A percentile compares a stretch with the other conserved stretches of the same genome.
phyloP scores from a whole-genome alignment of 2,329 filamentous ascomycete genomes.

The Botrytis fragariae region DNA sequence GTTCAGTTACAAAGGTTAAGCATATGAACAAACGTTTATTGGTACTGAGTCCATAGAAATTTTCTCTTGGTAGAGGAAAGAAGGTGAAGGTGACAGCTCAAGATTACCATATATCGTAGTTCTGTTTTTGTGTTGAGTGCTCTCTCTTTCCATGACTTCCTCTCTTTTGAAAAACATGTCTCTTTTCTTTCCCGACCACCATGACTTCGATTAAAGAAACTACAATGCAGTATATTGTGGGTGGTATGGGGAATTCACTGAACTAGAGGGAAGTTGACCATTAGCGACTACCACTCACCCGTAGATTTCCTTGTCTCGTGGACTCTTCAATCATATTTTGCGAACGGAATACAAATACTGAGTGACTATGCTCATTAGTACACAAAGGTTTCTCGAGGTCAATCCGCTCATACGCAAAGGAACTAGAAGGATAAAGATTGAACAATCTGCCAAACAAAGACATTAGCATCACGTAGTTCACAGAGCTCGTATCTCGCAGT shows the following conservation, averaged over 20 bases:
- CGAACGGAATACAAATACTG: background rate
- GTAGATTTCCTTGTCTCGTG: background rate
- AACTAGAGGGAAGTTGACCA: background rate
- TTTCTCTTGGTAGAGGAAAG: background rate
- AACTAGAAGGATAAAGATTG: background rate
- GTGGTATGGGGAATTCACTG: accelerated
- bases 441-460: too few species aligned
- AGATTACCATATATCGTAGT: background rate
- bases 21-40: background rate
- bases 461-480: background rate
- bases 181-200: too few species aligned
- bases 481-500: background rate
- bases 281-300: background rate
- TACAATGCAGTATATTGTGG: background rate
- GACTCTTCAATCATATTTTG: background rate
- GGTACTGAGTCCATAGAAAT: background rate
- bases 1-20: background rate
- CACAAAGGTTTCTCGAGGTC: accelerated
- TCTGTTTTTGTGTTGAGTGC: background rate
- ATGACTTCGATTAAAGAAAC: background rate
- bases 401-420: background rate
- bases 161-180: background rate
- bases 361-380: background rate
- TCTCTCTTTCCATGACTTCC: background rate
- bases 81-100: background rate